Evolutionary conservation across 169 alveolate genomes (phyloP).

Genomic region (Toxoplasma gondii): DNA sequence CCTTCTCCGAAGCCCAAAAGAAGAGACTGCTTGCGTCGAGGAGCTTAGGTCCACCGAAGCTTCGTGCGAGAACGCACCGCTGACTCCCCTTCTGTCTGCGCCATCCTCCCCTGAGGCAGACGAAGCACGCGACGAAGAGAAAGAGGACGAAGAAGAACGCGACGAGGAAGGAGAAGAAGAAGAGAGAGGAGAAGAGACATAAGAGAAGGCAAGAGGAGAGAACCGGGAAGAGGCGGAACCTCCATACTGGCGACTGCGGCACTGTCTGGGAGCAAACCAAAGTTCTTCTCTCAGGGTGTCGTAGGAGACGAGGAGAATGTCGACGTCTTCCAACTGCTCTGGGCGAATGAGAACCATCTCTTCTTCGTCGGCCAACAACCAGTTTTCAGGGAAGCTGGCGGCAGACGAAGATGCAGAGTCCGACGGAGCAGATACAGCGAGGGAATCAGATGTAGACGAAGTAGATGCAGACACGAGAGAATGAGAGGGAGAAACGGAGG

Average conservation of each 20-base stretch:
- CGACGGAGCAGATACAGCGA: not conserved
- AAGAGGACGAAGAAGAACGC: not conserved
- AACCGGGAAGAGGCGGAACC: not conserved
- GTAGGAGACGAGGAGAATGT: slow-evolving; percentile 49
- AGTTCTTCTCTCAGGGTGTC: slow-evolving; percentile 63
- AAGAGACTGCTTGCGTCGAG: not conserved
- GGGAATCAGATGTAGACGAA: not conserved
- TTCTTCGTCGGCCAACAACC: not conserved
- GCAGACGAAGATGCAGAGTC: not conserved
- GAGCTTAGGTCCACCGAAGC: not conserved
- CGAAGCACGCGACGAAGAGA: not conserved
- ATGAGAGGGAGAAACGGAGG: not conserved
- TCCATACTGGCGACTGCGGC: not conserved
- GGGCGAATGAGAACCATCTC: not conserved
- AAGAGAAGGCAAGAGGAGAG: not conserved
- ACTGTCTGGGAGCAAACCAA: slow-evolving; percentile 50
- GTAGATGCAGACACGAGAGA: not conserved
- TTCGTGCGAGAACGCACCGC: not conserved
- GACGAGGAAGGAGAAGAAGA: not conserved
- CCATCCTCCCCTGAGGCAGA: not conserved
- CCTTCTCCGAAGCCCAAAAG: slow-evolving; percentile 28
- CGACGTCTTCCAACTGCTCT: slow-evolving; percentile 41
- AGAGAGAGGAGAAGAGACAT: not conserved
- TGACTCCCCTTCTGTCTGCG: not conserved
- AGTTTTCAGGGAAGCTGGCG: too few species aligned